phyloP scores from a whole-genome alignment of 306 rosid species.

The Datisca glomerata region DNA sequence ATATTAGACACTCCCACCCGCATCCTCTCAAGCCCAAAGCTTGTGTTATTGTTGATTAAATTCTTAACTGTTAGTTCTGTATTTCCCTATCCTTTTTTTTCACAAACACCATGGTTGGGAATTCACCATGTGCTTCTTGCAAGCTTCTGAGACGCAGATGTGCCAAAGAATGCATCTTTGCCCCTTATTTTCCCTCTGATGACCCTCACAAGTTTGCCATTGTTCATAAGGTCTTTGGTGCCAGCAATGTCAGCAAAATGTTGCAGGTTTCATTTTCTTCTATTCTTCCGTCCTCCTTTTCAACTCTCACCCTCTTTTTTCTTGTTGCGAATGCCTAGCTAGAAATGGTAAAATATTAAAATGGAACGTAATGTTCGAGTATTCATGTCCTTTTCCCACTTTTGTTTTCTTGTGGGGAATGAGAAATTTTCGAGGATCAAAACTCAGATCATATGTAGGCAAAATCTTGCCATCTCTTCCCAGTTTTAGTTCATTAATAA shows the following conservation, averaged over 20 bases:
- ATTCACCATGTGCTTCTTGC: slow-evolving; percentile 93
- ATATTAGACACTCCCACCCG: slow-evolving; percentile 9
- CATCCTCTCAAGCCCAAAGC: neutral
- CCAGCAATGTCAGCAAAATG: slow-evolving; percentile 95
- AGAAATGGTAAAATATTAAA: no score
- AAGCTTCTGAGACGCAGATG: slow-evolving; percentile 82
- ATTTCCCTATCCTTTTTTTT: slow-evolving; percentile 3
- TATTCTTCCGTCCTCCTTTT: no score
- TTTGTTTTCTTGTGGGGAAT: no score
- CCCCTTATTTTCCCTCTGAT: slow-evolving; percentile 82
- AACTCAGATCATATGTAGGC: no score
- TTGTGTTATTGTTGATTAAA: neutral
- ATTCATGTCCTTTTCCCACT: no score
- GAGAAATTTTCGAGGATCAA: no score
- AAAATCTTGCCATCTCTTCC: no score
- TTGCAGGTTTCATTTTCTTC: slow-evolving; percentile 44
- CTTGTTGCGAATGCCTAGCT: no score
- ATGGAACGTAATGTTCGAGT: no score
- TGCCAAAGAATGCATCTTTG: slow-evolving; percentile 67
- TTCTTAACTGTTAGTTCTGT: slow-evolving; percentile 2
- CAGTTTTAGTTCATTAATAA: no score
- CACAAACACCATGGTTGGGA: slow-evolving; percentile 33
- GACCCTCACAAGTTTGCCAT: slow-evolving; percentile 83
- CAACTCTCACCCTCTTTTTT: neutral
- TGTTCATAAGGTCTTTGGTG: slow-evolving; percentile 94